A percentile compares a stretch with the other conserved stretches of the same genome.
phyloP scores from a whole-genome alignment of 306 rosid species.

The Acmispon strigosus region DNA sequence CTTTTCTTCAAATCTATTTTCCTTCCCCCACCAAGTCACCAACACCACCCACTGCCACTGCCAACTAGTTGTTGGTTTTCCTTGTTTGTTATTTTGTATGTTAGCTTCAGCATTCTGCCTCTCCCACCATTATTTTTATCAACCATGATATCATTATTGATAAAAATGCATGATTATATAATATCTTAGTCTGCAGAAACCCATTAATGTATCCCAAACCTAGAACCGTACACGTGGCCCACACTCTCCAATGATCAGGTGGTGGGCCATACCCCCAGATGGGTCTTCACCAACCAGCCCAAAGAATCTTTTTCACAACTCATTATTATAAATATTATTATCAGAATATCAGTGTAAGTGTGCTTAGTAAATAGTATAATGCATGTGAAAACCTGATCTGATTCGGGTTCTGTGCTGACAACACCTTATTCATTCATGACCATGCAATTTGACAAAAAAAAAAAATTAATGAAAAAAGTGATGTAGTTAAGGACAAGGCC shows the following conservation, averaged over 20 bases:
- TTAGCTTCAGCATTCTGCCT: constrained; percentile 31
- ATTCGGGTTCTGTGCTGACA: constrained; percentile 25
- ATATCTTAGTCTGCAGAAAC: constrained; percentile 27
- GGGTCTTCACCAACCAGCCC: constrained; percentile 37
- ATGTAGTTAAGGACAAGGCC: too few species aligned
- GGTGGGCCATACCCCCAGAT: constrained; percentile 29
- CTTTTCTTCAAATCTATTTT: not conserved
- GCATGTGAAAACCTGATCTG: constrained; percentile 51
- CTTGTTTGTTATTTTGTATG: constrained; percentile 41
- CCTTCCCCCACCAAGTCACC: constrained; percentile 16
- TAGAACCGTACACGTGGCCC: constrained; percentile 60
- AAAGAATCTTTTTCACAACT: constrained; percentile 24
- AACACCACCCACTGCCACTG: constrained; percentile 30
- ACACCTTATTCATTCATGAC: constrained; percentile 27
- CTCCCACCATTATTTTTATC: constrained; percentile 29
- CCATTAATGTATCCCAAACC: constrained; percentile 29
- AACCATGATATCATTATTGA: constrained; percentile 32
- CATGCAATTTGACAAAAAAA: constrained; percentile 29
- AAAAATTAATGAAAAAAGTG: not conserved
- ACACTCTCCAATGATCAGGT: constrained; percentile 41
- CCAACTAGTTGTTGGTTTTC: constrained; percentile 27
- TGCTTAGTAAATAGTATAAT: constrained; percentile 30
- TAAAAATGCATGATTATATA: constrained; percentile 39
- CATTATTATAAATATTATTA: constrained; percentile 8
- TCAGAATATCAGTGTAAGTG: not conserved